phyloP scores from a whole-genome alignment of 1,284 basidiomycete genomes.

The Dichomitus squalens region DNA sequence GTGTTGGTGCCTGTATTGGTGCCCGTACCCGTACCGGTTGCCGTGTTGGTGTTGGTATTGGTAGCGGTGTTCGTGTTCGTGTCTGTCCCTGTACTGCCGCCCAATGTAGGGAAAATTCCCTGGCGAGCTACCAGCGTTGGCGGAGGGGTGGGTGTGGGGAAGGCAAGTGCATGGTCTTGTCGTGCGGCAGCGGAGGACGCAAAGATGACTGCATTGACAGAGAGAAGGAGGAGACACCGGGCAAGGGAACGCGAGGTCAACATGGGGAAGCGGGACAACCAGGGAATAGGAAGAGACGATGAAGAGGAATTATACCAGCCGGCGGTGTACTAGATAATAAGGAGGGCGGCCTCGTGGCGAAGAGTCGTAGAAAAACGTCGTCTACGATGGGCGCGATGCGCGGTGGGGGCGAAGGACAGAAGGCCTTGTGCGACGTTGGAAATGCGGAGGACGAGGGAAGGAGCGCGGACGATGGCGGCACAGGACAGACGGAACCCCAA shows the following conservation, averaged over 20 bases:
- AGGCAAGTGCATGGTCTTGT: constrained; percentile 4
- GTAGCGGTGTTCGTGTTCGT: not conserved
- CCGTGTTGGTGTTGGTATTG: not conserved
- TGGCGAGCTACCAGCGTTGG: constrained; percentile 8
- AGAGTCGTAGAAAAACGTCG: constrained; percentile 19
- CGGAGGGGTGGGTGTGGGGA: constrained; percentile 2
- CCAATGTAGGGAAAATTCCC: constrained; percentile 3
- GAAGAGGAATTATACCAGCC: constrained; percentile 25
- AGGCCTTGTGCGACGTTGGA: constrained; percentile 6
- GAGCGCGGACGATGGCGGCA: constrained; percentile 17
- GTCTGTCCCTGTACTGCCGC: not conserved
- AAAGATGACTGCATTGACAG: constrained; percentile 16
- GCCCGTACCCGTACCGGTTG: not conserved
- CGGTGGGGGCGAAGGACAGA: constrained; percentile 15
- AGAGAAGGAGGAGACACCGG: constrained; percentile 21
- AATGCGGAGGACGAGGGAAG: constrained; percentile 7
- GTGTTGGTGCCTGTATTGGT: not conserved
- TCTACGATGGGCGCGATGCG: constrained; percentile 11
- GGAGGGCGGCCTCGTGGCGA: constrained; percentile 20
- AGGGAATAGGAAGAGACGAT: not conserved
- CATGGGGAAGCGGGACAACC: constrained; percentile 7
- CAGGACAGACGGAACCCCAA: not conserved
- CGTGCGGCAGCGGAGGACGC: constrained; percentile 9
- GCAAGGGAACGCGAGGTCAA: constrained; percentile 19
- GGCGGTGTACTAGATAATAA: constrained; percentile 21